Evolutionary conservation across 2,329 filamentous ascomycete species (phyloP).

Genomic region (Phyllosticta citriasiana): DNA sequence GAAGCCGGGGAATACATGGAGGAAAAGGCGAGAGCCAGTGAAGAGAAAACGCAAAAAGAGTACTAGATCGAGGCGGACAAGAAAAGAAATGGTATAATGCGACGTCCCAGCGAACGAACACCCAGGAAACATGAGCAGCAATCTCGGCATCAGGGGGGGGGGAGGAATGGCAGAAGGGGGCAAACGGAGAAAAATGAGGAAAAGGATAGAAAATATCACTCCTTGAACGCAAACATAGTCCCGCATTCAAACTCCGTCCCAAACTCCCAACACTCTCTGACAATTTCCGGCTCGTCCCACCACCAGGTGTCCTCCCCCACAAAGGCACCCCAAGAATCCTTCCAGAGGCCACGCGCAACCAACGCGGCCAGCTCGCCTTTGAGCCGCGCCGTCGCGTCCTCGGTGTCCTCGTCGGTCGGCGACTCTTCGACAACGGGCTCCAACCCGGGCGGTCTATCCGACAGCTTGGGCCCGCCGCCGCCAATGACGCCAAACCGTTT

Average conservation of each 20-base stretch:
- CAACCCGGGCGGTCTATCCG: neutral
- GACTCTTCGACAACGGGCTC: neutral
- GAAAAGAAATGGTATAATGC: neutral
- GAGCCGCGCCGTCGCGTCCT: slow-evolving; percentile 13
- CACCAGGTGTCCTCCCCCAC: slow-evolving; percentile 27
- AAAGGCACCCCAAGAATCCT: slow-evolving; percentile 27
- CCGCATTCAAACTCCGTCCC: slow-evolving; percentile 29
- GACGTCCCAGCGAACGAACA: neutral
- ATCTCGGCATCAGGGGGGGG: neutral
- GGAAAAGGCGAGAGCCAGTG: neutral
- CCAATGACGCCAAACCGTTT: neutral
- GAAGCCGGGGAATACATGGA: neutral
- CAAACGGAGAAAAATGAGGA: neutral
- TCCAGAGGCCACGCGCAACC: slow-evolving; percentile 28
- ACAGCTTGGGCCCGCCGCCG: neutral
- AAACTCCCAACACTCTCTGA: slow-evolving; percentile 25
- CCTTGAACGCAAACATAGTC: slow-evolving; percentile 26
- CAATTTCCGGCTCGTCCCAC: slow-evolving; percentile 30
- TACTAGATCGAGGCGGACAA: neutral
- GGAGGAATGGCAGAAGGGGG: neutral
- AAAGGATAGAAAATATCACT: neutral
- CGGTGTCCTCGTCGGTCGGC: neutral
- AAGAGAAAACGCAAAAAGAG: neutral
- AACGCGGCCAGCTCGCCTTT: slow-evolving; percentile 24
- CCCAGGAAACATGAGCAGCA: neutral